Conservation (phyloP, 345 rosid species). For the Psidium guajava region DNA sequence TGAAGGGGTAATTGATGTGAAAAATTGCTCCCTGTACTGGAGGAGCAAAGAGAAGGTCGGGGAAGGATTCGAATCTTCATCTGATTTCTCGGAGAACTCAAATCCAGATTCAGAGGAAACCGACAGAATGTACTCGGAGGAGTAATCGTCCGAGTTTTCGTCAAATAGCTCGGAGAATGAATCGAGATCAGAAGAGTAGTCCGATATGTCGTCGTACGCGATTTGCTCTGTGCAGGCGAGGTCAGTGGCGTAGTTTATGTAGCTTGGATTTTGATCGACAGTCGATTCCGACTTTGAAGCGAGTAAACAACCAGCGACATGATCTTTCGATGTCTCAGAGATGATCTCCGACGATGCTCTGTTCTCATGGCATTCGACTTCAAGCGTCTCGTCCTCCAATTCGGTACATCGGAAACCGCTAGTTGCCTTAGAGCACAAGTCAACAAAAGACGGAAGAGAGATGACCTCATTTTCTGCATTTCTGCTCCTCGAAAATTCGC, state of each 20-base stretch:
- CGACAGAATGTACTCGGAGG: conserved; percentile 56
- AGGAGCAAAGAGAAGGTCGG: conserved; percentile 48
- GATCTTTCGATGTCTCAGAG: conserved; percentile 19
- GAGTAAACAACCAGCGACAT: conserved; percentile 17
- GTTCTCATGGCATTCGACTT: conserved; percentile 1
- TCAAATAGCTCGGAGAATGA: conserved; percentile 33
- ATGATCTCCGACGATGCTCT: conserved; percentile 1
- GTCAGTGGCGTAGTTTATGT: conserved; percentile 29
- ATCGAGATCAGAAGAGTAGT: conserved; percentile 31
- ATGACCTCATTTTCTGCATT: conserved; percentile 27
- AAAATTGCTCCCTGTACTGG: conserved; percentile 52
- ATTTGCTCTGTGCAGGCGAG: conserved; percentile 68
- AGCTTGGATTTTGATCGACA: conserved; percentile 28
- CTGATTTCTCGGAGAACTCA: conserved; percentile 60
- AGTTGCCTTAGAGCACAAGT: not conserved
- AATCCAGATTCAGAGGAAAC: conserved; percentile 54
- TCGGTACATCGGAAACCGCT: not conserved
- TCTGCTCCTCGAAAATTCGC: not conserved
- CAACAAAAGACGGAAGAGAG: conserved; percentile 26
- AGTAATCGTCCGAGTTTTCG: conserved; percentile 43
- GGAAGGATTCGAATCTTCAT: conserved; percentile 41
- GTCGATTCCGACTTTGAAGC: conserved; percentile 15
- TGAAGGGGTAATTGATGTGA: conserved; percentile 24
- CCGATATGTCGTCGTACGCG: conserved; percentile 36
- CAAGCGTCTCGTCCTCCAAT: not conserved